Evolutionary conservation across 768 basidiomycete genomes (phyloP), one percentile per base, ranked within the genome.

Genomic region (Boletus coccyginus): DNA sequence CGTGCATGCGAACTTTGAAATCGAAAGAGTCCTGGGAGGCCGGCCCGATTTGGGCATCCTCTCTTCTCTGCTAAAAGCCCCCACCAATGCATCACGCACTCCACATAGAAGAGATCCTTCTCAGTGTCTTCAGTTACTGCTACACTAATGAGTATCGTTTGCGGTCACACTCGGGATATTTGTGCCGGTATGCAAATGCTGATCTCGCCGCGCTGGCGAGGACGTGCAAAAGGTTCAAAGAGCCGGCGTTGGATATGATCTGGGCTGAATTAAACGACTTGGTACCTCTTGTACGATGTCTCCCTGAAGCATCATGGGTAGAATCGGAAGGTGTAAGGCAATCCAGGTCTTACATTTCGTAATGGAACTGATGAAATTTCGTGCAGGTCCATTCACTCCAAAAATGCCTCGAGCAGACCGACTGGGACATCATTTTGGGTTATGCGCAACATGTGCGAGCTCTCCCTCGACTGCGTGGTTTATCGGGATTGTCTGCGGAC

Each of bases 171-270:
- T 8, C 8, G 12, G 8, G 12, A 48, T 19, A 5, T 21, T 33
- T 14, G 1, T 14, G 9, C 16, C 27, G 21, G 27, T 58, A 55
- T 51, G 43, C 40, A 19, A 56, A 47, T 32, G 10, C 3, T 8
- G 10, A 49, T 45, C 55, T 63, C 5, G 43, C 5, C 13, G 7
- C 29, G 0, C 27, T 61, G 5, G 52, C 64, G 2, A 50, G 57
- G 36, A 56, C 57, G 10, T 66, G 64, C 40, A 55, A 13, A 29
- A 16, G 55, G 14, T 63, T 66, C 56, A 65, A 49, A 19, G 54
- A 52, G 0, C 50, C 53, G 5, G 63, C 61, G 2, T 17, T 68
- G 7, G 42, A 54, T 24, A 35, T 54, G 44, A 40, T 63, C 7
- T 66, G 52, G 58, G 33, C 44, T 3, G 46, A 59, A 31, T 49